Base-by-base conservation (phyloP, 2,329 filamentous ascomycete species). In the Clonostachys rhizophaga region DNA sequence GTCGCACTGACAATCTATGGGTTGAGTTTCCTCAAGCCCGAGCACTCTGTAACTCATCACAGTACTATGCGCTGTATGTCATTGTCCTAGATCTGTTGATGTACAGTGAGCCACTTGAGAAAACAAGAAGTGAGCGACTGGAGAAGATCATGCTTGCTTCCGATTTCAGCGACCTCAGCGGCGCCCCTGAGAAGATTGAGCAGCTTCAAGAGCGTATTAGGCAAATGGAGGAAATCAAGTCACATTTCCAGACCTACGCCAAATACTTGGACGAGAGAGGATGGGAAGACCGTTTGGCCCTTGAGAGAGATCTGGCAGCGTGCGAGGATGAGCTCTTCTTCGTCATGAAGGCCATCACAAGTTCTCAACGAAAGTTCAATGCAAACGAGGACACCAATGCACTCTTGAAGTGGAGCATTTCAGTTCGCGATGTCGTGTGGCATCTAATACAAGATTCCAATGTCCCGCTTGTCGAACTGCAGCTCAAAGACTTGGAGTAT, bases 131-230 rank as follows among this genome's bases (percentile, higher is more conserved):
- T 58, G 95, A 99, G 69, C 84, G 90, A 35, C 74, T 99, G 14
- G 94, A 99, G 66, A 97, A 96, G 76, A 99, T 99, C 57, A 96
- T 99, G 84, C 81, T 99, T 43, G 94, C 92, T 2, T 97, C 94
- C 0, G 94, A 99, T 67, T 99, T 99, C 62, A 99, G 92, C 64
- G 94, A 99, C 63, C 76, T 99, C 40, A 86, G 90, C 48, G 95
- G 94, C 44, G 89, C 92, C 5, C 94, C 94, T 0, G 89, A 92
- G 62, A 92, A 96, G 83, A 91, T 99, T 33, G 86, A 87, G 61
- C 87, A 84, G 60, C 76, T 99, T 24, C 94, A 99, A 65, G 87
- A 95, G 58, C 86, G 94, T 9, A 96, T 99, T 57, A 82, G 89
- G 44, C 91, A 96, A 62, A 78, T 99, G 18, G 90, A 96, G 61